Conservation (phyloP, 2,329 filamentous ascomycete genomes). For the Hypoxylon sp. region DNA sequence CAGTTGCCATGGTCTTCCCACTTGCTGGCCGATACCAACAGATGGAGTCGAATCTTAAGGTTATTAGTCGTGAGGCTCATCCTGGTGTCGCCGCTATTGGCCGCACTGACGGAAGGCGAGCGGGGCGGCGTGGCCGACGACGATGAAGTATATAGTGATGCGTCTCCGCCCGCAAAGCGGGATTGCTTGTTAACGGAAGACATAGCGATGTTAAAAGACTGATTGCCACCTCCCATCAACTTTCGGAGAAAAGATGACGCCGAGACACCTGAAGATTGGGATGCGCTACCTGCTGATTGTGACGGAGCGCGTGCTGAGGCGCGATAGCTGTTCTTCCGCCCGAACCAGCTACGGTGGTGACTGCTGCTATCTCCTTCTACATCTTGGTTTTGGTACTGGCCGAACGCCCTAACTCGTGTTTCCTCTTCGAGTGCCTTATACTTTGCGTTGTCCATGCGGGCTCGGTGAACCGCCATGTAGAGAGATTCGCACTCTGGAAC, state of each 20-base stretch:
- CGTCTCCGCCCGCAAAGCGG: conserved; percentile 64
- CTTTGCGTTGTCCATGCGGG: conserved; percentile 91
- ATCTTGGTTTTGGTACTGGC: conserved; percentile 63
- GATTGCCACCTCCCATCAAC: conserved; percentile 77
- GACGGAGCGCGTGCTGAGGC: conserved; percentile 71
- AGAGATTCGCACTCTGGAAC: conserved; percentile 82
- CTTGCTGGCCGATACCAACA: conserved; percentile 79
- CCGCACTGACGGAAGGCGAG: conserved; percentile 69
- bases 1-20: conserved; percentile 95
- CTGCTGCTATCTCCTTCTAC: conserved; percentile 63
- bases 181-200: conserved; percentile 77
- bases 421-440: conserved; percentile 78
- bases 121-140: conserved; percentile 67
- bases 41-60: conserved; percentile 87
- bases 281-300: conserved; percentile 78
- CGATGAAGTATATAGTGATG: conserved; percentile 72
- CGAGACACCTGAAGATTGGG: conserved; percentile 69
- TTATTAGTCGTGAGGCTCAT: conserved; percentile 77
- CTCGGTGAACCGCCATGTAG: conserved; percentile 87
- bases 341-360: conserved; percentile 68
- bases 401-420: conserved; percentile 79
- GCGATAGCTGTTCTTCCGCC: conserved; percentile 74
- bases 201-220: conserved; percentile 83
- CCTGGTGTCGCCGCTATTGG: conserved; percentile 61
- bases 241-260: conserved; percentile 82